Base-by-base conservation (phyloP, 164 flowering plant species). In the Euptelea pleiosperma region DNA sequence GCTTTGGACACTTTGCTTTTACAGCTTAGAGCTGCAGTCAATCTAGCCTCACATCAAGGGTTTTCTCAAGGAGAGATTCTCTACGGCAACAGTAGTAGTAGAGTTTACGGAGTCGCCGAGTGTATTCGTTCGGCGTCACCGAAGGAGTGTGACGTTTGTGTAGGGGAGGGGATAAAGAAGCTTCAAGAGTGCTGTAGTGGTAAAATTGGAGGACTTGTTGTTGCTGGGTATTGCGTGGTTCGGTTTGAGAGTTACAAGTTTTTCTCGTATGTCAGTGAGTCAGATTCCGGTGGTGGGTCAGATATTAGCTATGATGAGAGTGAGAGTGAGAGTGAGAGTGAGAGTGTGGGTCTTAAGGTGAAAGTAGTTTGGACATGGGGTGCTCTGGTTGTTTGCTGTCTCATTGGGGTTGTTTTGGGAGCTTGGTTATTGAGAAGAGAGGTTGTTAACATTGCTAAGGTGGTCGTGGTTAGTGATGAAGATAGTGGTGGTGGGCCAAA, bases 351-450 rank as follows among this genome's bases (percentile, higher is more conserved):
- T 31, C 15, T 66, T 2, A 37, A 30, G 26, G 44, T 3, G 21
- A 67, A 61, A 61, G 57, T 61, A 25, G 51, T 25, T 25, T 48
- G 54, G 60, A 52, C 12, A 22, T 55, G 65, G 70, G 29, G 65
- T 11, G 43, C 49, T 48, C 65, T 51, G 39, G 60, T 60, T 19
- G 61, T 31, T 47, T 55, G n/a, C n/a, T n/a, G 60, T 54, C 4
- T 54, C 11, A 2, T 48, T 19, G 70, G 50, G 29, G 8, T 60
- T 47, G 51, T 55, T 21, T 41, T 48, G 19, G 55, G 46, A 6
- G 54, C 51, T 31, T 54, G 65, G 70, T 29, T 55, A 14, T 14
- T 67, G 37, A 60, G 45, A 55, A 66, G 70, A 31, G 52, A 55
- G 18, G 37, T 60, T 28, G 42, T 60, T 2, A 58, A 65, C 42